Percentiles rank a stretch among this genome's conserved stretches.
These are phyloP conservation scores for Pseudonitzschia multiseries DNA, from an alignment of 108 stramenopile species.

Conservation along the genomic window DNA sequence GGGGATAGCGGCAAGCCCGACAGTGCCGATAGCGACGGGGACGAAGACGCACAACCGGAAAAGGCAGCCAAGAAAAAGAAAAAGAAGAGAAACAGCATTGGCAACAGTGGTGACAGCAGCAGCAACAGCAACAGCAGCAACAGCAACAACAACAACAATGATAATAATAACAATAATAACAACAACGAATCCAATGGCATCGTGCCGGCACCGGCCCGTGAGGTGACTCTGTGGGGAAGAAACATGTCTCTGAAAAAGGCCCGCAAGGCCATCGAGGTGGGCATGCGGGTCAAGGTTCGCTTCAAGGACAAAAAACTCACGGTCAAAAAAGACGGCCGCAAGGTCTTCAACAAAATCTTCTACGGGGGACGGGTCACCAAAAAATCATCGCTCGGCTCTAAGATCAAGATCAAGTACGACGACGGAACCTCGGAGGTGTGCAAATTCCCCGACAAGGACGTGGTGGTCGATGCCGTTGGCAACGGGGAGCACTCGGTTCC, in stretches of 20 bases:
- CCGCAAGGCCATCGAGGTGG: conserved; percentile 43
- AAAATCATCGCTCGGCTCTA: conserved; percentile 47
- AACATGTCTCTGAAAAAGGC: conserved; percentile 35
- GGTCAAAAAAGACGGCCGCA: conserved; percentile 42
- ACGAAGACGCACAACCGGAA: neutral
- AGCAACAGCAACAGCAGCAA: no score
- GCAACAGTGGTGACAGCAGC: no score
- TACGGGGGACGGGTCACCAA: conserved; percentile 69
- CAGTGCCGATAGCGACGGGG: conserved; percentile 1
- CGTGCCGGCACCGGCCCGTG: conserved; percentile 56
- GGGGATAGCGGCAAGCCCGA: neutral
- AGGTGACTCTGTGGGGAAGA: conserved; percentile 48
- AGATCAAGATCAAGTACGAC: conserved; percentile 80
- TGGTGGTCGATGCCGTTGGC: conserved; percentile 69
- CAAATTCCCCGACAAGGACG: conserved; percentile 84
- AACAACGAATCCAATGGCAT: conserved; percentile 6
- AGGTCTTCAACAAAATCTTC: conserved; percentile 61
- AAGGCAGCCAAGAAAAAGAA: conserved; percentile 22
- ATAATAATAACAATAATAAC: neutral
- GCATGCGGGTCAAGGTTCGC: conserved; percentile 71
- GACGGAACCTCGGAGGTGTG: conserved; percentile 77
- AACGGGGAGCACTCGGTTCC: conserved; percentile 63
- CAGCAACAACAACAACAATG: no score
- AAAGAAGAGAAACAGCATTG: conserved; percentile 17
- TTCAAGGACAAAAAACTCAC: conserved; percentile 52